Conservation (phyloP, 2,329 filamentous ascomycete genomes). For the Exophiala bonariae region DNA sequence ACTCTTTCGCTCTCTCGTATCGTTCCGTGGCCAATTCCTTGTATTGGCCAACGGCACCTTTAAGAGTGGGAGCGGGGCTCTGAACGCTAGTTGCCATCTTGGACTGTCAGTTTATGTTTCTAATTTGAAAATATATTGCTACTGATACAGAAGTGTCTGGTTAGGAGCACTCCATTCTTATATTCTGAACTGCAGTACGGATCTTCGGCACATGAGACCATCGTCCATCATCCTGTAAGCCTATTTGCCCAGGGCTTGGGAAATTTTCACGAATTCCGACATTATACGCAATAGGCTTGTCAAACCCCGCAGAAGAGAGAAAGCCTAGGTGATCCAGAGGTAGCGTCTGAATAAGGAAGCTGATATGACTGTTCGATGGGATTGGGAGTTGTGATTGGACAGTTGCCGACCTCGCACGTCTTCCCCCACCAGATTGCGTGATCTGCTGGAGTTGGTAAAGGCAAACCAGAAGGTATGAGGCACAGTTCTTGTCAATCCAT, state of each 20-base stretch:
- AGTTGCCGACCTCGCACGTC: slow-evolving; percentile 13
- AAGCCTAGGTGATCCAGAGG: not conserved
- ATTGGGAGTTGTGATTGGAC: slow-evolving; percentile 9
- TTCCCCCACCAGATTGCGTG: slow-evolving; percentile 22
- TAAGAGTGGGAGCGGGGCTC: not conserved
- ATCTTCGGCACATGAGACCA: no score
- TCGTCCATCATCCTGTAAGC: no score
- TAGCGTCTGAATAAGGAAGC: not conserved
- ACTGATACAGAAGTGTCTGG: no score
- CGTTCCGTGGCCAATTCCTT: slow-evolving; percentile 22
- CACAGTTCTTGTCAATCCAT: no score
- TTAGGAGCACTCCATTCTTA: no score
- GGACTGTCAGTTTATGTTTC: not conserved
- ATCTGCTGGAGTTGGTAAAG: slow-evolving; percentile 17
- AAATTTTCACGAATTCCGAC: no score
- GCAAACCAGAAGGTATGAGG: no score
- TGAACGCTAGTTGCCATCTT: not conserved
- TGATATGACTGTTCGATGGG: slow-evolving; percentile 1
- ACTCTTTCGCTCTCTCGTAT: slow-evolving; percentile 50
- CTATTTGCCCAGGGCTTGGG: no score
- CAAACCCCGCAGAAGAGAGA: not conserved
- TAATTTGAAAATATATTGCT: no score
- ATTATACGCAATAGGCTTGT: no score
- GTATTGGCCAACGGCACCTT: slow-evolving; percentile 20
- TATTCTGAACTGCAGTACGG: no score